Conservation (phyloP, 805 yeast species). For the Komagataella pseudopastoris region DNA sequence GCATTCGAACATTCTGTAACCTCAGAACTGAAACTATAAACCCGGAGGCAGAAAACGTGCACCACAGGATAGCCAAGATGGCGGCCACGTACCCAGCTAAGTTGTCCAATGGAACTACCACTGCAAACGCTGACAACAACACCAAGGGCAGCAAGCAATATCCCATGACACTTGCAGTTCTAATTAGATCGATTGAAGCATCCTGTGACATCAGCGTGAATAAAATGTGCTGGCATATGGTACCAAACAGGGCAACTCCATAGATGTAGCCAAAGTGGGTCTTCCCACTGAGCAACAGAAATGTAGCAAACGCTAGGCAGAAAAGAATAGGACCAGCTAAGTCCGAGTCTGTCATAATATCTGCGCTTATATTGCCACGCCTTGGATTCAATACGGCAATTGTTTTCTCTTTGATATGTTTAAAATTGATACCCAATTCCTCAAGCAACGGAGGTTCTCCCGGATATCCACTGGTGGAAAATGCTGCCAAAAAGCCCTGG, state of each 20-base stretch:
- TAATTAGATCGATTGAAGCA: slow-evolving; percentile 31
- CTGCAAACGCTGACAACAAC: slow-evolving; percentile 57
- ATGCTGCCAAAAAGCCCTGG: slow-evolving; percentile 78
- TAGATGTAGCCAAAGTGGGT: slow-evolving; percentile 94
- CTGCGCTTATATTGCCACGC: slow-evolving; percentile 44
- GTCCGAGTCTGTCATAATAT: slow-evolving; percentile 78
- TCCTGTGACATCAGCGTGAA: slow-evolving; percentile 71
- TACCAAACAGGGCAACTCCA: slow-evolving; percentile 90
- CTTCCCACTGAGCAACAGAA: slow-evolving; percentile 76
- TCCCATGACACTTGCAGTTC: slow-evolving; percentile 87
- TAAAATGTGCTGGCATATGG: slow-evolving; percentile 68
- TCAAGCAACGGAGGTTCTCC: slow-evolving; percentile 91
- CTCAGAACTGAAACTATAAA: slow-evolving; percentile 79
- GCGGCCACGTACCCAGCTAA: slow-evolving; percentile 59
- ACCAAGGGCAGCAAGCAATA: slow-evolving; percentile 89
- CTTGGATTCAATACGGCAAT: slow-evolving; percentile 73
- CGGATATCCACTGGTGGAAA: slow-evolving; percentile 85
- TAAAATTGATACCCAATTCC: slow-evolving; percentile 87
- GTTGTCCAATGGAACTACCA: slow-evolving; percentile 57
- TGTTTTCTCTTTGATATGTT: slow-evolving; percentile 76
- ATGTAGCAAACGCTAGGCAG: slow-evolving; percentile 75
- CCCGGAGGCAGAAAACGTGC: slow-evolving; percentile 88
- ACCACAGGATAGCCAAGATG: slow-evolving; percentile 66
- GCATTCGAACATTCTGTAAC: slow-evolving; percentile 71
- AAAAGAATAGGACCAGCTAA: slow-evolving; percentile 91